A percentile compares a stretch with the other conserved stretches of the same genome.
phyloP scores from a whole-genome alignment of 1,284 basidiomycete genomes.

The Afroboletus lepidellus region DNA sequence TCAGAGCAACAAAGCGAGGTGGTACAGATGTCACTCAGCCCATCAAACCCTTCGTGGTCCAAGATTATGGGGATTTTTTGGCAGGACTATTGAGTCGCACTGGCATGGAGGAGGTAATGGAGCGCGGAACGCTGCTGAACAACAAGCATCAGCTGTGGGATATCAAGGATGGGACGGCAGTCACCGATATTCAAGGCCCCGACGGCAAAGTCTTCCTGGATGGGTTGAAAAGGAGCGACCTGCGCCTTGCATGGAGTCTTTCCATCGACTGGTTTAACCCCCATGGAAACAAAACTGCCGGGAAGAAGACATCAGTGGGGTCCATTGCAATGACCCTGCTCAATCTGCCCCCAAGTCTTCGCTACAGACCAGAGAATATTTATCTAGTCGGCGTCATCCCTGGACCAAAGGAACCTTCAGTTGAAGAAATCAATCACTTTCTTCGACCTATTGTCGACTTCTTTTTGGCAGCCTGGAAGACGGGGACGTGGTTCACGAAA shows the following conservation, averaged over 20 bases:
- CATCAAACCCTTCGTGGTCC: conserved; percentile 27
- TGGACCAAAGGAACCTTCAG: neutral
- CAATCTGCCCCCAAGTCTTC: conserved; percentile 16
- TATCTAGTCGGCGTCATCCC: neutral
- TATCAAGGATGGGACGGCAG: conserved; percentile 32
- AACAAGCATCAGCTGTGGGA: conserved; percentile 20
- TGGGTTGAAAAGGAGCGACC: conserved; percentile 14
- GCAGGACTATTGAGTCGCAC: conserved; percentile 23
- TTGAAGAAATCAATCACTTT: conserved; percentile 21
- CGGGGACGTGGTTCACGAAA: neutral
- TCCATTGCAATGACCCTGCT: conserved; percentile 33
- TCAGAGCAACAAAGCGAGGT: no score
- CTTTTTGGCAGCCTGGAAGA: conserved; percentile 20
- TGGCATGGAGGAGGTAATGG: conserved; percentile 31
- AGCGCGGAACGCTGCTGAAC: conserved; percentile 12
- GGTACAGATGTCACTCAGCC: no score
- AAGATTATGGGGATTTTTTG: conserved; percentile 35
- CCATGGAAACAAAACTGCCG: conserved; percentile 26
- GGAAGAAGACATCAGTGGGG: conserved; percentile 34
- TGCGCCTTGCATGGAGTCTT: conserved; percentile 26
- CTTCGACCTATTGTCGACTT: conserved; percentile 28
- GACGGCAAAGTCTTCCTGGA: conserved; percentile 25
- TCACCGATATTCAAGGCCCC: conserved; percentile 27
- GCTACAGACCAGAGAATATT: neutral
- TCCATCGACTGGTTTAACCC: conserved; percentile 43